phyloP scores from a whole-genome alignment of 371 early-diverging fungal species.

The Mucor racemosus region DNA sequence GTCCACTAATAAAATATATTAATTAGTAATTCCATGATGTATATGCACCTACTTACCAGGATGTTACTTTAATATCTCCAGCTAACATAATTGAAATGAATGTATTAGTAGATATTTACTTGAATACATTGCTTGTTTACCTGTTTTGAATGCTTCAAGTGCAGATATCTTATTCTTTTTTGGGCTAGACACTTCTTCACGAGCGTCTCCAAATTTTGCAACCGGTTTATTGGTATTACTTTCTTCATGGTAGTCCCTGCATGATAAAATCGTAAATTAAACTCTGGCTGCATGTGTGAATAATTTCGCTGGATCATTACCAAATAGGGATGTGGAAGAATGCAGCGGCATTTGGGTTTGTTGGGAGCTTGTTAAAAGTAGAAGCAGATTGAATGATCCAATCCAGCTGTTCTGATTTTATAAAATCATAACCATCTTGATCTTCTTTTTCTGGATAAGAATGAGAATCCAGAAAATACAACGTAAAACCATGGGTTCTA shows the following conservation, averaged over 20 bases:
- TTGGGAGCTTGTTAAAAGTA: constrained; percentile 1
- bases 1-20: constrained; percentile 35
- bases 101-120: not conserved
- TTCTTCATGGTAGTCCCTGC: constrained; percentile 33
- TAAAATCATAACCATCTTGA: constrained; percentile 38
- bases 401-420: constrained; percentile 55
- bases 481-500: constrained; percentile 41
- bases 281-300: no score
- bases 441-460: constrained; percentile 38
- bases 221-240: not conserved
- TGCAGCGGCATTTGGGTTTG: constrained; percentile 48
- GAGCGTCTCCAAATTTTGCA: constrained; percentile 43
- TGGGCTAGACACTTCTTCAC: constrained; percentile 46
- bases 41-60: constrained; percentile 30
- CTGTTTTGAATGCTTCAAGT: constrained; percentile 30
- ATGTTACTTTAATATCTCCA: constrained; percentile 33
- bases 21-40: not conserved
- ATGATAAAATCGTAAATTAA: not conserved
- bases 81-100: constrained; percentile 11
- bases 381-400: constrained; percentile 37
- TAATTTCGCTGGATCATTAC: not conserved
- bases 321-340: constrained; percentile 63
- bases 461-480: constrained; percentile 61
- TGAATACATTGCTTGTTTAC: constrained; percentile 11
- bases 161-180: constrained; percentile 30